Evolutionary conservation across 129 eudicot species (phyloP).

Genomic region (Ambrosia trifida): DNA sequence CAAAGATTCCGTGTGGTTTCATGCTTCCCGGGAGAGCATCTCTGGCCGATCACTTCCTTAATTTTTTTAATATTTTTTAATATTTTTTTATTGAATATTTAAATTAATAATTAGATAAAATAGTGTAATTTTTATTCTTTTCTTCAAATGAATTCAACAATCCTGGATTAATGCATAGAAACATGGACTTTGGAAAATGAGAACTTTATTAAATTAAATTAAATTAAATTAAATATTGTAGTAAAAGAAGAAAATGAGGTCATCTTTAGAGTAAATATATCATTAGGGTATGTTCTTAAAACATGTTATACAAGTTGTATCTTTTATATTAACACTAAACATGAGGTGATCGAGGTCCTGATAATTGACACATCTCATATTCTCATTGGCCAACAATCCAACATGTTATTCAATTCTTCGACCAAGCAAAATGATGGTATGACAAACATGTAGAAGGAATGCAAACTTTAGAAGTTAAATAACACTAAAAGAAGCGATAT

Average conservation of each 20-base stretch:
- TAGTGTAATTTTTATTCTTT: slow-evolving; percentile 29
- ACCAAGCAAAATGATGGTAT: too few species aligned
- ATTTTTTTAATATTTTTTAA: too few species aligned
- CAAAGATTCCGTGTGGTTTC: slow-evolving; percentile 47
- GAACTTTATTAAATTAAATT: not conserved
- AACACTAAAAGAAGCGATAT: not conserved
- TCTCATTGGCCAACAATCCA: not conserved
- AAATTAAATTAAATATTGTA: too few species aligned
- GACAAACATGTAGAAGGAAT: too few species aligned
- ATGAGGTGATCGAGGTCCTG: not conserved
- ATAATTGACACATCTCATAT: not conserved
- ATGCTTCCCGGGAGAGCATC: slow-evolving; percentile 46
- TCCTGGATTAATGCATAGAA: slow-evolving; percentile 41
- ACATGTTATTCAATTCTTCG: not conserved
- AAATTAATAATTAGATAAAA: slow-evolving; percentile 3
- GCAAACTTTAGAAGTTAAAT: too few species aligned
- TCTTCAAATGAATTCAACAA: slow-evolving; percentile 34
- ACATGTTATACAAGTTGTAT: not conserved
- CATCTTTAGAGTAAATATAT: not conserved
- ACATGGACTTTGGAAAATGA: slow-evolving; percentile 26
- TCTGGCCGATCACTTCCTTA: slow-evolving; percentile 20
- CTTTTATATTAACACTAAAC: not conserved
- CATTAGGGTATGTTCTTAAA: not conserved
- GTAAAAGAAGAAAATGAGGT: not conserved
- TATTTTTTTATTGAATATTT: not conserved